A percentile compares a stretch with the other conserved stretches of the same genome.
phyloP scores from a whole-genome alignment of 305 asterid species.

The Fraxinus sp. region DNA sequence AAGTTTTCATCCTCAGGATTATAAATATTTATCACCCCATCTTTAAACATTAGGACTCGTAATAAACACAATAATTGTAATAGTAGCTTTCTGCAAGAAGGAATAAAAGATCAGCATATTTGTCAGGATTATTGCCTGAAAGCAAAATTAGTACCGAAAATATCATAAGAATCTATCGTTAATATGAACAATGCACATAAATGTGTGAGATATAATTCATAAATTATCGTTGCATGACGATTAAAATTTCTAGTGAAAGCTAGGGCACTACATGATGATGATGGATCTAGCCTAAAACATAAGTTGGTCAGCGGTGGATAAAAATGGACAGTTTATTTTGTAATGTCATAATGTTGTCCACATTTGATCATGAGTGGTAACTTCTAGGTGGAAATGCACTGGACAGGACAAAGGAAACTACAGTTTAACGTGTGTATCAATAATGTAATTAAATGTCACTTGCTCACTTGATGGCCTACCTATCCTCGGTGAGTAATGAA shows the following conservation, averaged over 20 bases:
- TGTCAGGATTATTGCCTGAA: not conserved
- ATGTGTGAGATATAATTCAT: not conserved
- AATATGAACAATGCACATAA: not conserved
- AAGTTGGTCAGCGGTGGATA: not conserved
- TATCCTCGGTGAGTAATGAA: not conserved
- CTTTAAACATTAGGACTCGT: not conserved
- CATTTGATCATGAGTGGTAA: not conserved
- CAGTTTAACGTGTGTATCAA: not conserved
- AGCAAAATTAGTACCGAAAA: not conserved
- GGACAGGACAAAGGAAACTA: not conserved
- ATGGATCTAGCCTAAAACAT: not conserved
- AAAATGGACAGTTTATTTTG: not conserved
- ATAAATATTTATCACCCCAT: constrained; percentile 12
- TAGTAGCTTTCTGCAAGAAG: not conserved
- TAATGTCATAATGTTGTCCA: not conserved
- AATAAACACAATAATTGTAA: not conserved
- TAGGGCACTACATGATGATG: not conserved
- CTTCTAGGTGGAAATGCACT: not conserved
- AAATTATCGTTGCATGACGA: not conserved
- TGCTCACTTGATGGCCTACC: not conserved
- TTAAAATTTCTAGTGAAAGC: not conserved
- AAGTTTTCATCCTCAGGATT: constrained; percentile 5
- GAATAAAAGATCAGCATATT: constrained; percentile 5
- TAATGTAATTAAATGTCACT: not conserved
- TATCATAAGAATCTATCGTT: not conserved